Conservation (phyloP, 495 filamentous ascomycete genomes). For the Staphylotrichum longicolle region DNA sequence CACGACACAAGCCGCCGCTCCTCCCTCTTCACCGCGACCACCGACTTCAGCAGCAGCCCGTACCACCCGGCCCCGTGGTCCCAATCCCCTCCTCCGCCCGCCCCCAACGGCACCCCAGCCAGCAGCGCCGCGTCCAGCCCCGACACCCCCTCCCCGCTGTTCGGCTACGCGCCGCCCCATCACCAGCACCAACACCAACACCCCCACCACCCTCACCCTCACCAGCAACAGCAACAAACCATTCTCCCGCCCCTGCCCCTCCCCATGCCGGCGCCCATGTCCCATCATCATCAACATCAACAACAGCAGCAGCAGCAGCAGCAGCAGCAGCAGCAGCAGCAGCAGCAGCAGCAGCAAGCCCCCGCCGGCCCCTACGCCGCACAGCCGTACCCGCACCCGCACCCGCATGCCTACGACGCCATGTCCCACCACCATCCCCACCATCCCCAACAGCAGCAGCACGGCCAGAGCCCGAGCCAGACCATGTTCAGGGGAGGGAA, state of each 20-base stretch:
- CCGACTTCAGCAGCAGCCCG: conserved; percentile 4
- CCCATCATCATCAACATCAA: neutral
- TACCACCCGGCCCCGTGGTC: conserved; percentile 4
- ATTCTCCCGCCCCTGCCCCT: too few relatives aligned
- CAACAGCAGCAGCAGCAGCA: neutral
- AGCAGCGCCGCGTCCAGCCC: neutral
- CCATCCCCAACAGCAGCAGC: neutral
- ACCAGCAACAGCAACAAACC: too few relatives aligned
- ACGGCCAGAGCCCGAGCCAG: conserved; percentile 4
- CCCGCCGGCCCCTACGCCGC: neutral
- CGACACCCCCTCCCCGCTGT: neutral
- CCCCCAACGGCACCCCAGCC: neutral
- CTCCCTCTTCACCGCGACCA: conserved; percentile 9
- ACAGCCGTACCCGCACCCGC: neutral
- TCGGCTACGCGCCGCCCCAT: neutral
- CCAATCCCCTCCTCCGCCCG: conserved; percentile 20
- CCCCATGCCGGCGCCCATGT: too few relatives aligned
- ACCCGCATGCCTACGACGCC: neutral
- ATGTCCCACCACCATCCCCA: neutral
- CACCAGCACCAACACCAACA: conserved; percentile 4
- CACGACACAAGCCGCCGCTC: conserved; percentile 14
- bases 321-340: conserved; percentile 11
- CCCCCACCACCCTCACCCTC: neutral
- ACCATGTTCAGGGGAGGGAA: neutral
- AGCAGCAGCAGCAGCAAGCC: neutral